A percentile compares a stretch with the other conserved stretches of the same genome.
phyloP scores from a whole-genome alignment of 202 grass and related monocot species.

The Schoenoplectus tabernaemontani region DNA sequence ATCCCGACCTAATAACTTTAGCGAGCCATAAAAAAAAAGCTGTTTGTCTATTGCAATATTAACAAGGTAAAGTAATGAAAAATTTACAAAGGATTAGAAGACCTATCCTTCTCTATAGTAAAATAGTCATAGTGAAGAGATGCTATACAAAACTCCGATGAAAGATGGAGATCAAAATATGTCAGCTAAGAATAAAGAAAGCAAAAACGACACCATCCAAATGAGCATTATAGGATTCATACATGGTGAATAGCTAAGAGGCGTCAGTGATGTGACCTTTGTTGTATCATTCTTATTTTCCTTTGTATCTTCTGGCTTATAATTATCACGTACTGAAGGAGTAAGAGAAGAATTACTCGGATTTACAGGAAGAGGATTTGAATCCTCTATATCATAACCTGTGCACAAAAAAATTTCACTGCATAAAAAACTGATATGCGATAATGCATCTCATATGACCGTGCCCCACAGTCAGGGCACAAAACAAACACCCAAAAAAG shows the following conservation, averaged over 20 bases:
- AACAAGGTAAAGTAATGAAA: not conserved
- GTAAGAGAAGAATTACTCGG: conserved; percentile 36
- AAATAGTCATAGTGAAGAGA: not conserved
- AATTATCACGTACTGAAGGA: conserved; percentile 36
- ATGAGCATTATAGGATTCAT: not conserved
- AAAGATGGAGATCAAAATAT: conserved; percentile 19
- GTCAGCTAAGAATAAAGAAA: conserved; percentile 27
- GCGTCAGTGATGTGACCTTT: conserved; percentile 40
- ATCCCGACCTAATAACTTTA: not conserved
- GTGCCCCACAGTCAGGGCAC: too few species aligned
- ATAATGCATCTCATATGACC: not conserved
- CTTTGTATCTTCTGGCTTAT: conserved; percentile 40
- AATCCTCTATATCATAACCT: conserved; percentile 55
- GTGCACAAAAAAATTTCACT: not conserved
- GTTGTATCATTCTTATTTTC: conserved; percentile 36
- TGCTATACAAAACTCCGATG: not conserved
- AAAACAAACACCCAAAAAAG: not conserved
- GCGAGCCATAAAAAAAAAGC: conserved; percentile 8
- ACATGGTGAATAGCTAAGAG: conserved; percentile 25
- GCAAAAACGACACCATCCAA: conserved; percentile 22
- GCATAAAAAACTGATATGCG: not conserved
- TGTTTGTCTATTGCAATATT: conserved; percentile 16
- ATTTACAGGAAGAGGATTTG: conserved; percentile 48
- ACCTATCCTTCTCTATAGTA: not conserved
- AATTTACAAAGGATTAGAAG: conserved; percentile 21